These are phyloP conservation scores for Hortiboletus rubellus DNA, from an alignment of 1,284 basidiomycete species.

Conservation along the genomic window DNA sequence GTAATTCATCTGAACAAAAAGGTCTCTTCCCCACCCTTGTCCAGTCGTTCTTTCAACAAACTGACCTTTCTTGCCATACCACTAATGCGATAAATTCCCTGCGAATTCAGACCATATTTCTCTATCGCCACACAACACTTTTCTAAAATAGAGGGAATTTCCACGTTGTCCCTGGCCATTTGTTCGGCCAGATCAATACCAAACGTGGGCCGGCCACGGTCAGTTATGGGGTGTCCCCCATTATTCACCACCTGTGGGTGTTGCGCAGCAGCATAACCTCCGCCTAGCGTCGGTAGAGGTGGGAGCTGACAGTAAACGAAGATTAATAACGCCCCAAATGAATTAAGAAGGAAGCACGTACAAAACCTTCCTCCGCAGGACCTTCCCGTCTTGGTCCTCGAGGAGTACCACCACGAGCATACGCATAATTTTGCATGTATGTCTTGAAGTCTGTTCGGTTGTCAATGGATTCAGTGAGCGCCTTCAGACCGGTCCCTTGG, in stretches of 20 bases:
- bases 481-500: conserved; percentile 76
- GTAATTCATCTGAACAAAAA: neutral
- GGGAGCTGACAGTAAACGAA: conserved; percentile 50
- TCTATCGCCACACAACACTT: conserved; percentile 95
- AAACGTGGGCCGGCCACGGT: conserved; percentile 78
- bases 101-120: conserved; percentile 77
- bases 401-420: conserved; percentile 66
- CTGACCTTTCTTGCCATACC: conserved; percentile 90
- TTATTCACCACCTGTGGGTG: conserved; percentile 29
- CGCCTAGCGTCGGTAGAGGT: conserved; percentile 51
- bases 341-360: conserved; percentile 44
- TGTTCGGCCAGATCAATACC: conserved; percentile 92
- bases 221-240: conserved; percentile 42
- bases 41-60: conserved; percentile 81
- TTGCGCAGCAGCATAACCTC: conserved; percentile 31
- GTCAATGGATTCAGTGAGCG: conserved; percentile 89
- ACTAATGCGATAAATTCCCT: conserved; percentile 93
- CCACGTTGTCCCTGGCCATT: conserved; percentile 85
- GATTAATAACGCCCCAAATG: conserved; percentile 5
- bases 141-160: conserved; percentile 85
- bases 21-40: conserved; percentile 61
- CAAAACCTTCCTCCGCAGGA: conserved; percentile 84
- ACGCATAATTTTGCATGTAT: conserved; percentile 97
- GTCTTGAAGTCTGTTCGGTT: conserved; percentile 93
- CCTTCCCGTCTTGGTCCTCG: conserved; percentile 81